Conservation (phyloP, 2,329 filamentous ascomycete species). For the Aspergillus fijiensis region DNA sequence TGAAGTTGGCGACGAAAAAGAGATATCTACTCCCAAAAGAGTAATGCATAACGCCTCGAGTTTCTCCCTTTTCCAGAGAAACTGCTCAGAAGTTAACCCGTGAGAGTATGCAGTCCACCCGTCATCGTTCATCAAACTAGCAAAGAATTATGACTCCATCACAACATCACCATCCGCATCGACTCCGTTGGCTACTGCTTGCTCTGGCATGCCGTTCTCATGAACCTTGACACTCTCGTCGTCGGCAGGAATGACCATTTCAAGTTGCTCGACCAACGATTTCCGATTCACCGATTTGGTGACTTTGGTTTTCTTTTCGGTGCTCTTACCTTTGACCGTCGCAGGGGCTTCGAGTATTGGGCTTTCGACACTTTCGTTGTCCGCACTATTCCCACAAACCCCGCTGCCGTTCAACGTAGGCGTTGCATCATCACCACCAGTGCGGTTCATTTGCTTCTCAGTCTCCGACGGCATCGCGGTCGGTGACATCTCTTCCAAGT, state of each 20-base stretch:
- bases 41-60: neutral
- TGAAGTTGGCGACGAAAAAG: neutral
- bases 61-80: neutral
- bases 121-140: neutral
- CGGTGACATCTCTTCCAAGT: slow-evolving; percentile 4
- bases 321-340: slow-evolving; percentile 18
- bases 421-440: slow-evolving; percentile 27
- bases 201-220: slow-evolving; percentile 15
- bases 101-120: neutral
- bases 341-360: slow-evolving; percentile 6
- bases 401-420: slow-evolving; percentile 15
- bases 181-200: slow-evolving; percentile 22
- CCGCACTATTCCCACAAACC: slow-evolving; percentile 4
- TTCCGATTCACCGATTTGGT: slow-evolving; percentile 22
- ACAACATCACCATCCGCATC: slow-evolving; percentile 32
- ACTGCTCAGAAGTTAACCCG: neutral
- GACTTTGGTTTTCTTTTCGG: slow-evolving; percentile 17
- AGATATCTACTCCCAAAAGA: neutral
- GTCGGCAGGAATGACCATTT: slow-evolving; percentile 31
- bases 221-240: slow-evolving; percentile 17
- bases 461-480: slow-evolving; percentile 7
- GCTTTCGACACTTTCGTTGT: slow-evolving; percentile 5
- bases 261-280: slow-evolving; percentile 25
- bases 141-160: slow-evolving; percentile 30
- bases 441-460: slow-evolving; percentile 21